Base-by-base conservation (phyloP, 331 rosid species). In the Rosa hybrid region DNA sequence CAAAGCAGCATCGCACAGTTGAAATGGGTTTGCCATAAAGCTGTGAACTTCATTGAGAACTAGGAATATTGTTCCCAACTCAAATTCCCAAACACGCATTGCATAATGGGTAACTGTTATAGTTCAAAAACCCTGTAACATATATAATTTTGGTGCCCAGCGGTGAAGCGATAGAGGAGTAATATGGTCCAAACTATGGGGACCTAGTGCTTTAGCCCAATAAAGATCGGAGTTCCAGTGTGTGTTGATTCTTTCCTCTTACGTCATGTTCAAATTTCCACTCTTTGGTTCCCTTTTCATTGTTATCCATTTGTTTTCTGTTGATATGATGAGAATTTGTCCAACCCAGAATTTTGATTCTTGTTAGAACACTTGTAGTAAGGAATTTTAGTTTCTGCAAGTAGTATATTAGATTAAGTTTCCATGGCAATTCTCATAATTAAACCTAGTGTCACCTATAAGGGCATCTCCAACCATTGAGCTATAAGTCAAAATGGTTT, bases 341-440 rank as follows among this genome's bases (percentile, higher is more conserved):
- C 77, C 77, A 75, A 21, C 70, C 82, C 79, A 51, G 23, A 69
- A 65, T 34, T 62, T 80, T 64, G 27, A 59, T 76, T 56, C 59
- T 59, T 72, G 71, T 81, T 75, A 62, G 42, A 12, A 9, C 13
- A 20, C 53, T 80, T 64, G 78, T 63, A 11, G 76, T 79, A 59
- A 38, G 74, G 34, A 4, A 12, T 62, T 14, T 49, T 34, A 18
- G 5, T 0, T 49, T 51, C 53, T 73, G 48, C 51, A 4, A 9
- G 20, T 49, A 48, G 76, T 25, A 2, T 72, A 27, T 50, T 50
- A 7, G 46, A 38, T 38, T 8, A 75, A 86, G 76, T 74, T 74
- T 44, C 84, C 71, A 91, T 91, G 97, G 86, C 95, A 38, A 78
- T 88, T 76, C 84, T 94, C 3, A 74, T 86, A 46, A 90, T 74